These are phyloP conservation scores for Trichoderma brevicompactum DNA, from an alignment of 2,329 filamentous ascomycete genomes.

Conservation along the genomic window DNA sequence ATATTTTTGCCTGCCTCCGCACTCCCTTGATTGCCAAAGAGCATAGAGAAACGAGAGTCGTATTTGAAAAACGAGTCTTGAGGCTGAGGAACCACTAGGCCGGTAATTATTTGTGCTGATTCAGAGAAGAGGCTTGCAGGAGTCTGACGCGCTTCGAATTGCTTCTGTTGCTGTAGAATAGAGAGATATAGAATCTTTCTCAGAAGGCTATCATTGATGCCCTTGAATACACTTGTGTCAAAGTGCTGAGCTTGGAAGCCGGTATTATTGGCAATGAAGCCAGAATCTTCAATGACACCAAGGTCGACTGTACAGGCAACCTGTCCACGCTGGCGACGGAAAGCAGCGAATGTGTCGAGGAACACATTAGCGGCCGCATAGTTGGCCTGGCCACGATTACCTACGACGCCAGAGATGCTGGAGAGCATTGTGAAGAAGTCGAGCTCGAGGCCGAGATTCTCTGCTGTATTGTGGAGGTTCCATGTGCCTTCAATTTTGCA, in stretches of 20 bases:
- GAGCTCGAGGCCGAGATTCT: conserved; percentile 29
- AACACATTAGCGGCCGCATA: conserved; percentile 45
- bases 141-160: background rate
- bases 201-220: background rate
- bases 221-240: background rate
- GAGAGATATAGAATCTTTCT: background rate
- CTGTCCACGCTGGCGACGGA: no score
- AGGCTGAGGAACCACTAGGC: background rate
- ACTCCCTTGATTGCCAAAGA: background rate
- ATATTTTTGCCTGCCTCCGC: background rate
- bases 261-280: background rate
- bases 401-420: conserved; percentile 43
- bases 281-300: background rate
- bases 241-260: background rate
- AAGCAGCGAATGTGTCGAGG: conserved; percentile 37
- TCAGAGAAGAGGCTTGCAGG: background rate
- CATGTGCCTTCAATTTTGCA: conserved; percentile 40
- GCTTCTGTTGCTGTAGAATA: conserved; percentile 3
- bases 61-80: background rate
- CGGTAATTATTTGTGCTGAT: background rate
- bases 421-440: conserved; percentile 48
- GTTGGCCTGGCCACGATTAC: conserved; percentile 45
- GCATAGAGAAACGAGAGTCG: background rate
- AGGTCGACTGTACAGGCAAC: background rate
- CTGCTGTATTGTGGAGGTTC: conserved; percentile 36